Percentiles rank a stretch among this genome's conserved stretches.
phyloP scores from a whole-genome alignment of 2,329 filamentous ascomycete genomes.

The Aspergillus nomiae region DNA sequence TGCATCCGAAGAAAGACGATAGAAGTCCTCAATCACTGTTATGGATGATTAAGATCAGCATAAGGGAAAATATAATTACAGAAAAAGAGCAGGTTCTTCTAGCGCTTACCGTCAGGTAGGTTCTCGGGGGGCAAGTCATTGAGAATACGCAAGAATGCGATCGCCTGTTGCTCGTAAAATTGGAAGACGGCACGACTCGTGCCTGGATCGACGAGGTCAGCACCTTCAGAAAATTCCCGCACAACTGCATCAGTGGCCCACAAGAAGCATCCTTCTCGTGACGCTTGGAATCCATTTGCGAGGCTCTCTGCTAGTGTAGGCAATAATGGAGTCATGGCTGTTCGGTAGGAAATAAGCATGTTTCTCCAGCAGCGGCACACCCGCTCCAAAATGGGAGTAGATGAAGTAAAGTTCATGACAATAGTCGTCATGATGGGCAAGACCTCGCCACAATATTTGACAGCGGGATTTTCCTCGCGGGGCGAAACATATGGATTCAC shows the following conservation, averaged over 20 bases:
- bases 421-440: constrained; percentile 86
- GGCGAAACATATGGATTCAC: constrained; percentile 73
- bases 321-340: constrained; percentile 81
- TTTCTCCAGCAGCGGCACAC: constrained; percentile 95
- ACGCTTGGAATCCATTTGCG: constrained; percentile 78
- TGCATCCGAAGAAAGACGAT: constrained; percentile 87
- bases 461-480: constrained; percentile 79
- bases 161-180: constrained; percentile 93
- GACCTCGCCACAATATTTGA: constrained; percentile 95
- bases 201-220: constrained; percentile 77
- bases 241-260: constrained; percentile 96
- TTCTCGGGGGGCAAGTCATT: constrained; percentile 79
- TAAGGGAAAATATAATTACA: neutral
- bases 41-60: constrained; percentile 16
- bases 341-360: constrained; percentile 95
- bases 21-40: constrained; percentile 90
- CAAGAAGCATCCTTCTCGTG: constrained; percentile 93
- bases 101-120: constrained; percentile 64
- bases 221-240: constrained; percentile 89
- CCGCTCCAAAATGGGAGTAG: constrained; percentile 86
- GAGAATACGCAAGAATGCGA: constrained; percentile 84
- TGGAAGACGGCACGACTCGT: constrained; percentile 86
- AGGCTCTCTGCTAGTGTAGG: constrained; percentile 86
- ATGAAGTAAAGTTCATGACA: constrained; percentile 82
- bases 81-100: neutral